Evolutionary conservation across 2,329 filamentous ascomycete species (phyloP).

Genomic region (Colletotrichum sublineola): DNA sequence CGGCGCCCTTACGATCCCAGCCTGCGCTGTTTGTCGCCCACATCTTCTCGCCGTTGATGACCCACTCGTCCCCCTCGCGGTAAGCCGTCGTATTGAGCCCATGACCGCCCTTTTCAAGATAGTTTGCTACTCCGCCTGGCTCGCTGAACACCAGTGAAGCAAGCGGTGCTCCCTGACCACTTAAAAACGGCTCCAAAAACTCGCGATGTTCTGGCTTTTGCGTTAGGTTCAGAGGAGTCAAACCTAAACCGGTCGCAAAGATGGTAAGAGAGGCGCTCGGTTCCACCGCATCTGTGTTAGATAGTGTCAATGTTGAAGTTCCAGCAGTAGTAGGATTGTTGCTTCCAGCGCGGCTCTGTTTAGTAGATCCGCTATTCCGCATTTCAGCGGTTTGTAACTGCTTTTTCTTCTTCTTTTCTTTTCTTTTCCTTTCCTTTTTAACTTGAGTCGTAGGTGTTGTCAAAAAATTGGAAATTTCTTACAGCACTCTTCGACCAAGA

Average conservation of each 20-base stretch:
- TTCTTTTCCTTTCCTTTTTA: no score
- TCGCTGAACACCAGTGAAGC: conserved; percentile 66
- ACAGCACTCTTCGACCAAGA: conserved; percentile 66
- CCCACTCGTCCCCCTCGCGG: conserved; percentile 62
- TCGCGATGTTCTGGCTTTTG: conserved; percentile 48
- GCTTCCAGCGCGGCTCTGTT: neutral
- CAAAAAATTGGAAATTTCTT: conserved; percentile 41
- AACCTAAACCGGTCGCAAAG: conserved; percentile 64
- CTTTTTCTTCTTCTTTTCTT: no score
- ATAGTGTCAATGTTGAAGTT: neutral
- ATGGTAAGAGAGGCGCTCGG: conserved; percentile 63
- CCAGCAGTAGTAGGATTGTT: no score
- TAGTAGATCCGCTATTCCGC: neutral
- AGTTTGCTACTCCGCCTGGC: conserved; percentile 66
- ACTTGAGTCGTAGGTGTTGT: no score
- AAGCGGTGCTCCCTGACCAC: conserved; percentile 58
- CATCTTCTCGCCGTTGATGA: conserved; percentile 68
- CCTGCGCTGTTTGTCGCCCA: conserved; percentile 68
- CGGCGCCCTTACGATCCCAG: conserved; percentile 66
- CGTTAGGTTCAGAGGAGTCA: conserved; percentile 63
- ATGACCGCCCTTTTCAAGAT: conserved; percentile 60
- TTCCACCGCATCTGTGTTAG: conserved; percentile 55
- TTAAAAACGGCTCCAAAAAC: conserved; percentile 63
- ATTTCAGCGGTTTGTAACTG: neutral
- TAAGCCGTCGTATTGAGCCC: conserved; percentile 64